Conservation (phyloP, 352 stramenopile species). For the Phytopythium mirpurense region DNA sequence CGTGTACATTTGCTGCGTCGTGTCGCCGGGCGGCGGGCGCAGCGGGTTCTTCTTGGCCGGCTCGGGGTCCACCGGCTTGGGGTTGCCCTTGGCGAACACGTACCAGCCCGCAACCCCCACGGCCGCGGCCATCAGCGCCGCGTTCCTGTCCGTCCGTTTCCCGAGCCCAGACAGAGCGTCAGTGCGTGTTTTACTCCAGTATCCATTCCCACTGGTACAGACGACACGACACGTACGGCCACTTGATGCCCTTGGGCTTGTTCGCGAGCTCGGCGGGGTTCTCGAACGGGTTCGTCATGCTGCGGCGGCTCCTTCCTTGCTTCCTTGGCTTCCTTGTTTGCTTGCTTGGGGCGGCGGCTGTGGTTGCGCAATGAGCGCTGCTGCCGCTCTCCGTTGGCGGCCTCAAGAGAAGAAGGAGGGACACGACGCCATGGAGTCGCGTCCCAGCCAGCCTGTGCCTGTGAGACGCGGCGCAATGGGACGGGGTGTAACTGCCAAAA, state of each 20-base stretch:
- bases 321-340: no score
- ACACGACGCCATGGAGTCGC: no score
- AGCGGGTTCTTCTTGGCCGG: slow-evolving; percentile 2
- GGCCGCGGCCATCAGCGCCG: not conserved
- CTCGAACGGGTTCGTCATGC: not conserved
- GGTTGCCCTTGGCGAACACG: not conserved
- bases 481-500: no score
- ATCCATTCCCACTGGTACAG: no score
- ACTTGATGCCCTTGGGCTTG: slow-evolving; percentile 3
- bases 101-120: not conserved
- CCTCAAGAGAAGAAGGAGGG: not conserved
- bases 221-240: not conserved
- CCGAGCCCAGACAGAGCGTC: no score
- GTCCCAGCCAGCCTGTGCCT: no score
- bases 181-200: no score
- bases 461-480: no score
- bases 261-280: not conserved
- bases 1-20: not conserved
- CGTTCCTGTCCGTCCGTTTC: no score
- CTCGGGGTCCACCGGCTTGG: not conserved
- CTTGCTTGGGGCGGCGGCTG: no score
- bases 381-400: no score
- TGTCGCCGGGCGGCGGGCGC: not conserved
- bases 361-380: not conserved
- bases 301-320: not conserved